Evolutionary conservation across 2,329 filamentous ascomycete genomes (phyloP), one percentile per base, ranked within the genome.

Genomic region (Paecilomyces sp.): DNA sequence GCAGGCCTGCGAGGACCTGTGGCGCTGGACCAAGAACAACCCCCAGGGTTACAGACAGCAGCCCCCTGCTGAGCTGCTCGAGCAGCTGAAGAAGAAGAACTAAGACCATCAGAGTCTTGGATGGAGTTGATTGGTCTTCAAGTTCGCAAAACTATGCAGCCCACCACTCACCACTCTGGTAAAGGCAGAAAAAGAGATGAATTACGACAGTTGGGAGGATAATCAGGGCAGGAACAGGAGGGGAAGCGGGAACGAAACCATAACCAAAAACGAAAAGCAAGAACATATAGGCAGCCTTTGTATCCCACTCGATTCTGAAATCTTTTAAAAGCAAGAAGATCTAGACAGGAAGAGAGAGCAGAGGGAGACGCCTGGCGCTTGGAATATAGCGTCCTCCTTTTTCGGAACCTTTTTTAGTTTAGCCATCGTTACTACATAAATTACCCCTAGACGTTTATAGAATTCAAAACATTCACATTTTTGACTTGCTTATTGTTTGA

Each of bases 21-120:
- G 94, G 94, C 88, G 87, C 71, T 99, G 94, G 94, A 96, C 95
- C 15, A 83, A 89, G 79, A 97, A 97, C 79, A 97, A 97, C 80
- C 94, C 94, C 25, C 87, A 92, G 78, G 94, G 94, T 24, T 97
- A 97, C 80, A 85, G 90, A 66, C 92, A 97, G 79, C 83, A 92
- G 65, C 91, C 93, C n/a, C 93, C 94, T 0, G 83, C 89, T 65
- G 86, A 89, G 76, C 83, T 97, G 68, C 72, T 97, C 56, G 88
- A 88, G 58, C 64, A 70, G 65, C 69, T 75, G 60, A 74, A 75
- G 72, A 75, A 74, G 30, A 22, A 33, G 22, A 55, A 55, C 30
- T 55, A 36, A 36, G 11, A 15, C 11, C 9, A 31, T 12, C 24
- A 33, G 18, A 55, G 54, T 18, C 18, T 12, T 53, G 3, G 24